These are phyloP conservation scores for Gastrolobium villosum DNA, from an alignment of 306 rosid genomes.

Conservation along the genomic window DNA sequence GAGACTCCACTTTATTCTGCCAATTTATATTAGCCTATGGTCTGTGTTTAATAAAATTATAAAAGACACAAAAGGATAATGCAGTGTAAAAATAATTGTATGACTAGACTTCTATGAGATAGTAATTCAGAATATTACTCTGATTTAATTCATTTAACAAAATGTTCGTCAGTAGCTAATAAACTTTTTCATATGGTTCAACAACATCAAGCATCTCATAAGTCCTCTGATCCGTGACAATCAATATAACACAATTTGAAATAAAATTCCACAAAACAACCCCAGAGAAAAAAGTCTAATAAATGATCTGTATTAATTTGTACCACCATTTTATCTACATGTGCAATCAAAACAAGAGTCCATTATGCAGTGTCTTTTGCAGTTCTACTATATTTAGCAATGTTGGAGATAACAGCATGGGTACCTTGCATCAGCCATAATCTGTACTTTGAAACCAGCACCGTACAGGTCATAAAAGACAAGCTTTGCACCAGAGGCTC, in stretches of 20 bases:
- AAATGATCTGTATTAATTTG: background rate
- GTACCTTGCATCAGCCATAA: constrained; percentile 90
- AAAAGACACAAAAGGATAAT: constrained; percentile 11
- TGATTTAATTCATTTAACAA: constrained; percentile 3
- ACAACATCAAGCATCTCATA: constrained; percentile 23
- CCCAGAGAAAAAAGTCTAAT: background rate
- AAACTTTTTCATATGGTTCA: constrained; percentile 8
- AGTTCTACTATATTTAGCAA: background rate
- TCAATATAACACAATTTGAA: background rate
- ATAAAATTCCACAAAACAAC: background rate
- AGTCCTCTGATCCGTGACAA: background rate
- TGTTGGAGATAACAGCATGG: background rate
- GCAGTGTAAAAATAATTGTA: background rate
- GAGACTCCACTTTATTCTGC: background rate
- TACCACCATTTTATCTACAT: background rate
- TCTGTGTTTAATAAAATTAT: background rate
- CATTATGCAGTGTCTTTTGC: background rate
- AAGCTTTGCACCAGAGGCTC: constrained; percentile 77
- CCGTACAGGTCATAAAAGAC: constrained; percentile 83
- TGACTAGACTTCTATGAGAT: background rate
- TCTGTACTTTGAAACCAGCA: constrained; percentile 76
- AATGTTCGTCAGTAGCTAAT: background rate
- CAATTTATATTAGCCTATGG: constrained; percentile 15
- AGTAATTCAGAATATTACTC: background rate
- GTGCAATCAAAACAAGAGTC: background rate